Evolutionary conservation across 345 rosid species (phyloP).

Genomic region (Mercurialis annua): DNA sequence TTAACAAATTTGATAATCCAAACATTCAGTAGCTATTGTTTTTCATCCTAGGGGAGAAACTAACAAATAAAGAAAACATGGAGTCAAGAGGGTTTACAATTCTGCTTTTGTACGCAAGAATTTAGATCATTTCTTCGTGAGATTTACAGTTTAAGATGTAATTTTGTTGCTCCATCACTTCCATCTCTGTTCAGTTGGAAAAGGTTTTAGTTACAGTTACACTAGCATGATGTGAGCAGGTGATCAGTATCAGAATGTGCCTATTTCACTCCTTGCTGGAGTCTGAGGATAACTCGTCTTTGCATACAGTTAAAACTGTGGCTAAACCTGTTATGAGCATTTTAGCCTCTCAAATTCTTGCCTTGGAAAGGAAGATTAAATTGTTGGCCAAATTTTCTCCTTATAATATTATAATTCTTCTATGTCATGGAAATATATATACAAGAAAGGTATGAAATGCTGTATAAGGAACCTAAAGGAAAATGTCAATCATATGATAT

Average conservation of each 20-base stretch:
- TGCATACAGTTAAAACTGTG: neutral
- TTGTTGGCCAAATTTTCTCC: neutral
- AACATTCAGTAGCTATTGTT: neutral
- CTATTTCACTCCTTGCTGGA: neutral
- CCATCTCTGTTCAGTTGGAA: neutral
- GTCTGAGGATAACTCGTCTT: neutral
- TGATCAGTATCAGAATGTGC: neutral
- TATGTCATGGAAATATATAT: neutral
- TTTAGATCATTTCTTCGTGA: neutral
- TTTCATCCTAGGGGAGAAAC: neutral
- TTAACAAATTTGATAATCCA: neutral
- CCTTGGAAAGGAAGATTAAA: too few species aligned
- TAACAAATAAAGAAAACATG: neutral
- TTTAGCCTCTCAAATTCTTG: neutral
- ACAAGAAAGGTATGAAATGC: neutral
- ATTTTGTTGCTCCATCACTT: neutral
- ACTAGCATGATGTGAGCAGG: neutral
- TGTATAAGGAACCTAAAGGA: neutral
- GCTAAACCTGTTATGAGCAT: neutral
- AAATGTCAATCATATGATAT: neutral
- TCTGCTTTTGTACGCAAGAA: neutral
- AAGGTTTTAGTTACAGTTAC: neutral
- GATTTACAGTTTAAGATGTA: neutral
- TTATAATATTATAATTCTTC: neutral
- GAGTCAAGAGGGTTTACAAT: neutral